A percentile compares a stretch with the other conserved stretches of the same genome.
Evolutionary conservation across 2,329 filamentous ascomycete genomes (phyloP).

Genomic region (Dryadomyces quercus-mongolicae): DNA sequence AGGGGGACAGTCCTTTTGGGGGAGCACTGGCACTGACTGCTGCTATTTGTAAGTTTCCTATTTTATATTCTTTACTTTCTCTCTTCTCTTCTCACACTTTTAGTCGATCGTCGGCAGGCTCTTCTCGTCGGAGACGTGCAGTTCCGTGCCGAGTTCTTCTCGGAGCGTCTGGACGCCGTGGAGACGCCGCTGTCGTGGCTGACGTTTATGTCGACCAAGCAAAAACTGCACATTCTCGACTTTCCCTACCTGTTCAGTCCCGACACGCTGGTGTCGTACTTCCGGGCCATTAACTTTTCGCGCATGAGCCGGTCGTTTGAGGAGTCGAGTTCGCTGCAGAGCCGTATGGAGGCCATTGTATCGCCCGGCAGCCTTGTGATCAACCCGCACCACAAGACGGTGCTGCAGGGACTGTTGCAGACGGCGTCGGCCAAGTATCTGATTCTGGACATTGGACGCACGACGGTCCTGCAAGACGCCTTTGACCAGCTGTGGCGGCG

Average conservation of each 20-base stretch:
- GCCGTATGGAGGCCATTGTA: constrained; percentile 43
- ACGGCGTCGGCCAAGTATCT: constrained; percentile 60
- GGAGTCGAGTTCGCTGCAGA: constrained; percentile 46
- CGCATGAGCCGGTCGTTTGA: constrained; percentile 75
- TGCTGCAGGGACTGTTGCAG: constrained; percentile 50
- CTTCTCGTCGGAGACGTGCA: constrained; percentile 55
- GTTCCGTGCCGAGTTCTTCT: constrained; percentile 65
- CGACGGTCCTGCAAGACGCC: constrained; percentile 57
- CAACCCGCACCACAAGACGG: constrained; percentile 44
- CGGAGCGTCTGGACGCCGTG: constrained; percentile 62
- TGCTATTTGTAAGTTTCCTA: constrained; percentile 50
- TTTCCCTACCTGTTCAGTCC: constrained; percentile 71
- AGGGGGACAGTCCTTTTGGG: constrained; percentile 59
- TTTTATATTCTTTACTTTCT: neutral
- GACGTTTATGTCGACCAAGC: constrained; percentile 45
- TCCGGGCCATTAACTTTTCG: constrained; percentile 78
- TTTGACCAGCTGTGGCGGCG: constrained; percentile 86
- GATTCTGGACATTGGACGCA: constrained; percentile 54
- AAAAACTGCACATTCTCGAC: constrained; percentile 62
- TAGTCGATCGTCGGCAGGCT: constrained; percentile 49
- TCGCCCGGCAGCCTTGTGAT: constrained; percentile 41
- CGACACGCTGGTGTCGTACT: constrained; percentile 64
- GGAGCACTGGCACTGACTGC: constrained; percentile 65
- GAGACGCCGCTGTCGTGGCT: constrained; percentile 65
- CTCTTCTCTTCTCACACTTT: neutral